phyloP scores from a whole-genome alignment of 2,329 filamentous ascomycete species.

The Clonostachys rhizophaga region DNA sequence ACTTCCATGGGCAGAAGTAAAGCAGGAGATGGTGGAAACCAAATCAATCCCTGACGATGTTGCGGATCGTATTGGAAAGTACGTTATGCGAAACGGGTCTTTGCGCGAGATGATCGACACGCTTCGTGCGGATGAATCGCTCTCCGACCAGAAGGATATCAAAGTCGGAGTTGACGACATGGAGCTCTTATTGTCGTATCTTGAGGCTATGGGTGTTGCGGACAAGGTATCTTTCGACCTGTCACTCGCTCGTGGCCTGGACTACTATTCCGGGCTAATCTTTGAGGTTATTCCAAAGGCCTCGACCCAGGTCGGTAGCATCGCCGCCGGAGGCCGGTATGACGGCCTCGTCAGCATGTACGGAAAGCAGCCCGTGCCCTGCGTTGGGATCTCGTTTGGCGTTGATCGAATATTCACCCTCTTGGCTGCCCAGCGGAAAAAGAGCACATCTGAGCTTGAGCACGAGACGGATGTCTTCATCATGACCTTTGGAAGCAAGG shows the following conservation, averaged over 20 bases:
- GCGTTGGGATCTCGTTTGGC: conserved; percentile 72
- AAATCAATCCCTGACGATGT: conserved; percentile 74
- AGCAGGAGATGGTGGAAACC: conserved; percentile 79
- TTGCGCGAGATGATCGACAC: conserved; percentile 64
- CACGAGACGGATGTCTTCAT: conserved; percentile 80
- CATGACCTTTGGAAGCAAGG: conserved; percentile 87
- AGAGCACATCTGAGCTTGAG: conserved; percentile 53
- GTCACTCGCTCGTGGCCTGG: conserved; percentile 80
- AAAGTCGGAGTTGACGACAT: conserved; percentile 80
- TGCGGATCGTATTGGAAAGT: conserved; percentile 84
- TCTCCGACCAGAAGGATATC: conserved; percentile 69
- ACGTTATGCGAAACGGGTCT: conserved; percentile 70
- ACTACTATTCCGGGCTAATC: conserved; percentile 88
- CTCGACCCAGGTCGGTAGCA: conserved; percentile 65
- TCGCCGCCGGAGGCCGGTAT: conserved; percentile 87
- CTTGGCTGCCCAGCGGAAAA: conserved; percentile 69
- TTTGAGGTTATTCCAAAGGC: conserved; percentile 65
- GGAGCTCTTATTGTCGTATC: conserved; percentile 73
- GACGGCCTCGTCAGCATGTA: conserved; percentile 95
- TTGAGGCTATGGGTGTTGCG: conserved; percentile 70
- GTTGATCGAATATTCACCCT: conserved; percentile 95
- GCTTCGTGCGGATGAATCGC: conserved; percentile 60
- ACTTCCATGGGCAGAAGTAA: conserved; percentile 82
- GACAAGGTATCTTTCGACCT: conserved; percentile 83
- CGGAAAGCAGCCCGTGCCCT: conserved; percentile 75